phyloP scores from a whole-genome alignment of 305 asterid genomes.

The Coffea humblotiana region DNA sequence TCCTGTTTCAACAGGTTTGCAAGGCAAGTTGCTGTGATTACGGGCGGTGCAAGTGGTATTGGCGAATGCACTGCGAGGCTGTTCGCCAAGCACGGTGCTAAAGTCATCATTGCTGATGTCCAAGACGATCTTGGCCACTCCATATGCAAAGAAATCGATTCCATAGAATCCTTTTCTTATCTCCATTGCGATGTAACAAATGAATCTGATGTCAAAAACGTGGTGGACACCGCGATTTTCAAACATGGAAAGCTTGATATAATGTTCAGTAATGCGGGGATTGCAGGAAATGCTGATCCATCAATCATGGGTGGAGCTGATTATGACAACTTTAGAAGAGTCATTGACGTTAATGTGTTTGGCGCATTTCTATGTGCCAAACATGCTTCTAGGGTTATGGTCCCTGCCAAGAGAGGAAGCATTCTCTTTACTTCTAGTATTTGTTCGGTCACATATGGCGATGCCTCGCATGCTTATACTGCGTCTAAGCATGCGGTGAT shows the following conservation, averaged over 20 bases:
- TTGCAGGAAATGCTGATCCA: not conserved
- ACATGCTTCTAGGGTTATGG: slow-evolving; percentile 36
- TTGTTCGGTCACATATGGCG: slow-evolving; percentile 37
- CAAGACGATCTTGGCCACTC: slow-evolving; percentile 29
- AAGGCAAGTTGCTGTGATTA: slow-evolving; percentile 32
- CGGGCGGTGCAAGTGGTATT: slow-evolving; percentile 41
- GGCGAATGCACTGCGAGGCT: slow-evolving; percentile 29
- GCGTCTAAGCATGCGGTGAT: slow-evolving; percentile 65
- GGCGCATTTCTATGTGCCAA: slow-evolving; percentile 29
- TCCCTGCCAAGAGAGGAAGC: slow-evolving; percentile 21
- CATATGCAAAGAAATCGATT: slow-evolving; percentile 28
- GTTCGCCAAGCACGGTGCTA: slow-evolving; percentile 33
- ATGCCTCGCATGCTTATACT: slow-evolving; percentile 47
- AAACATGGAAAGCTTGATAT: slow-evolving; percentile 57
- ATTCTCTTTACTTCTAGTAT: slow-evolving; percentile 17
- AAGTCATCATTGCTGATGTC: slow-evolving; percentile 27
- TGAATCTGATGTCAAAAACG: slow-evolving; percentile 40
- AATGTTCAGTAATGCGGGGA: slow-evolving; percentile 83
- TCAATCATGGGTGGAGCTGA: not conserved
- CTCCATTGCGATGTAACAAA: slow-evolving; percentile 66
- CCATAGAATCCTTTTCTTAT: slow-evolving; percentile 36
- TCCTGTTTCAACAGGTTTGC: slow-evolving; percentile 18
- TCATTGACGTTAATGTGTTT: slow-evolving; percentile 28
- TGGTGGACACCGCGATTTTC: slow-evolving; percentile 43
- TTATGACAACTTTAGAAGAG: slow-evolving; percentile 16